A percentile compares a stretch with the other conserved stretches of the same genome.
phyloP scores from a whole-genome alignment of 192 early-diverging fungal genomes.

The Linnemannia elongata region DNA sequence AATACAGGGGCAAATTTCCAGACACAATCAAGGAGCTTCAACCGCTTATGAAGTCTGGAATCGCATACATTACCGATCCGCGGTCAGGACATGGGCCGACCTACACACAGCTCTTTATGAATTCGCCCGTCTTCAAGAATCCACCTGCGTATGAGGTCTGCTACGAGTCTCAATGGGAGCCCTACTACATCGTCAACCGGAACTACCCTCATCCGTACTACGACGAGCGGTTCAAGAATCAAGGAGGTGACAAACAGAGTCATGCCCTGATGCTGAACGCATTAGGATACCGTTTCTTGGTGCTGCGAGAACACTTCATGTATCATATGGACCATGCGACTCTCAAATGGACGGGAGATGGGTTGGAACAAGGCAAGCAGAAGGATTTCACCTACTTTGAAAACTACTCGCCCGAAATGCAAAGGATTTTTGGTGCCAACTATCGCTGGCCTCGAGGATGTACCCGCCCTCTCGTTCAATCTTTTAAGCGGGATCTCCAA shows the following conservation, averaged over 20 bases:
- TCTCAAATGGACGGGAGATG: slow-evolving; percentile 64
- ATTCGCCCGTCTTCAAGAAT: slow-evolving; percentile 19
- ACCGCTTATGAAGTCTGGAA: slow-evolving; percentile 47
- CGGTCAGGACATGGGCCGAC: slow-evolving; percentile 69
- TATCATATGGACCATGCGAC: slow-evolving; percentile 64
- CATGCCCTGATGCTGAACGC: slow-evolving; percentile 67
- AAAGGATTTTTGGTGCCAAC: slow-evolving; percentile 56
- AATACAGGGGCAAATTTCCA: slow-evolving; percentile 40
- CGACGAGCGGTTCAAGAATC: slow-evolving; percentile 68
- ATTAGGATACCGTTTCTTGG: slow-evolving; percentile 59
- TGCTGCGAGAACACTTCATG: slow-evolving; percentile 62
- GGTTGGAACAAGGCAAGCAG: slow-evolving; percentile 56
- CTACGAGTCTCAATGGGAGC: slow-evolving; percentile 72
- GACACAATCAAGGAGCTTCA: slow-evolving; percentile 58
- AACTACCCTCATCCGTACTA: slow-evolving; percentile 56
- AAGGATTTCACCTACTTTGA: slow-evolving; percentile 62
- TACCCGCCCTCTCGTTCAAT: slow-evolving; percentile 57
- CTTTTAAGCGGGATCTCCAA: slow-evolving; percentile 56
- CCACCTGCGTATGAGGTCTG: slow-evolving; percentile 63
- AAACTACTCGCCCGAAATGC: slow-evolving; percentile 59
- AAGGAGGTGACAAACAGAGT: slow-evolving; percentile 69
- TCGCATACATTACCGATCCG: slow-evolving; percentile 67
- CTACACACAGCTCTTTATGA: slow-evolving; percentile 47
- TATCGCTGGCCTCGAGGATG: slow-evolving; percentile 68
- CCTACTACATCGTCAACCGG: slow-evolving; percentile 64